Conservation (phyloP, 768 basidiomycete species). For the Amanita inopinata region DNA sequence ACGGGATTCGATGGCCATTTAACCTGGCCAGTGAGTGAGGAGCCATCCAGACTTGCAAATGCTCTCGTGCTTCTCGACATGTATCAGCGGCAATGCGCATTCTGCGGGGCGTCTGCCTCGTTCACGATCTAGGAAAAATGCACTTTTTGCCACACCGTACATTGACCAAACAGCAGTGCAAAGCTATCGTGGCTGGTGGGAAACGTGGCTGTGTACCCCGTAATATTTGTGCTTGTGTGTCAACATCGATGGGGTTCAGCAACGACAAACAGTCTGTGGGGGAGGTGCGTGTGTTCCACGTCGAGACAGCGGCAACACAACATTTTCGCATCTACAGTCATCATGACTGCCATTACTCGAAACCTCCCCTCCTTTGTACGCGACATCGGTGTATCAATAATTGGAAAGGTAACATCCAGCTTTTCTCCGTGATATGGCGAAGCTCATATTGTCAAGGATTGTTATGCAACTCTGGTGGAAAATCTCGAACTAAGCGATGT, state of each 20-base stretch:
- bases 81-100: no score
- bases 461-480: conserved; percentile 83
- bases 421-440: neutral
- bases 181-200: no score
- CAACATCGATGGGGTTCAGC: neutral
- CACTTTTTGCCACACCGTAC: no score
- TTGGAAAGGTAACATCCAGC: conserved; percentile 57
- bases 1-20: no score
- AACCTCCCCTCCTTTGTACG: conserved; percentile 82
- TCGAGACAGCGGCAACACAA: neutral
- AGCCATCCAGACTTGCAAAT: no score
- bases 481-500: conserved; percentile 70
- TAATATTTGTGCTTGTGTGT: neutral
- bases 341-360: conserved; percentile 71
- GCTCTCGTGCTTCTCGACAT: no score
- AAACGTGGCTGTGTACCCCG: no score
- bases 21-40: no score
- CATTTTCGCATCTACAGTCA: conserved; percentile 4
- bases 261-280: neutral
- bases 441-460: conserved; percentile 46
- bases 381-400: conserved; percentile 70
- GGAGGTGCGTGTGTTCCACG: neutral
- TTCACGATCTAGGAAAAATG: no score
- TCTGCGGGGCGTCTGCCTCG: no score
- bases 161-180: no score